Base-by-base conservation (phyloP, 2,329 filamentous ascomycete species). In the Parafenestella ontariensis region DNA sequence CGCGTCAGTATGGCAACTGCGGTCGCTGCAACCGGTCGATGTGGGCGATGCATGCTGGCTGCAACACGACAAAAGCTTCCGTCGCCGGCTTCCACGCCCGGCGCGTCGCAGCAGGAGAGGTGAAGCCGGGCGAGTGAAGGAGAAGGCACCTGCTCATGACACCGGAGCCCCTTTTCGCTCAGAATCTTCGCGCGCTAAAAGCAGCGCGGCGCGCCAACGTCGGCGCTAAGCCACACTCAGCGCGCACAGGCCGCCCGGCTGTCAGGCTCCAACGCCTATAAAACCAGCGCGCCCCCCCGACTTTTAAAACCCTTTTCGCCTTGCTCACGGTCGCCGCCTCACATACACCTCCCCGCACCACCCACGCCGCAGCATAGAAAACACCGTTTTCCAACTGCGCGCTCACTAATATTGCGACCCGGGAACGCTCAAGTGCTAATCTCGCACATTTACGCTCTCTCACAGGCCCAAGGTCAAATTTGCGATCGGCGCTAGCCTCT, bases 371-470 rank as follows among this genome's bases (percentile, higher is more conserved):
- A 71, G 63, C 55, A 50, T 56, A 50, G 59, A 69, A 66, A 60
- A 60, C 48, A 51, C 52, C 18, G 61, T 57, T 69, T 62, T 62
- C 56, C 47, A 47, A 54, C 66, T 72, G 69, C 69, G 69, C 65
- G 65, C 65, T 60, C 65, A 54, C 65, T 72, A 67, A 70, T 68
- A 59, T 58, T 64, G 65, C 58, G 59, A 61, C 54, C 55, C 58
- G 52, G 54, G 63, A 66, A 46, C 39, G 42, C 57, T 49, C 41
- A 48, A 57, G 66, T 68, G 62, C 62, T 52, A 48, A 65, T 55
- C 49, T 52, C 53, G 66, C 68, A 61, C 69, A 61, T 56, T 66
- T 70, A 44, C 69, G 54, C 65, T 73, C 70, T 70, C 67, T 69
- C 59, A 49, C 64, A 65, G 62, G 58, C 56, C 56, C 45, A 51